phyloP scores from a whole-genome alignment of 345 rosid species.

The Eucalyptus curtisii region DNA sequence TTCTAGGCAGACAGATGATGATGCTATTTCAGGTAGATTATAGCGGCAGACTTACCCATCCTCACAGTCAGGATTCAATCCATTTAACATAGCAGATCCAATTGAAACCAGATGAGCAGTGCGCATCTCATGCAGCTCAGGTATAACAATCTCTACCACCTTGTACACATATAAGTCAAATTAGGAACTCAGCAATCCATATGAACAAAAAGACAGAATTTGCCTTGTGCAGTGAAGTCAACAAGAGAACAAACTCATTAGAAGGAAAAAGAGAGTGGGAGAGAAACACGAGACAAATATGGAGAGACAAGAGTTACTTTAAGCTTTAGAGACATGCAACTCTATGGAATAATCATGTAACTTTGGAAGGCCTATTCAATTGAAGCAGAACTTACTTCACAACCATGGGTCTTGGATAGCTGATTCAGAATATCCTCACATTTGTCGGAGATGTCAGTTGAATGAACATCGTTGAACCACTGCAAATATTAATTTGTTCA shows the following conservation, averaged over 20 bases:
- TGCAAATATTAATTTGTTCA: slow-evolving; percentile 6
- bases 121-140: slow-evolving; percentile 78
- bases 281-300: neutral
- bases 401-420: slow-evolving; percentile 52
- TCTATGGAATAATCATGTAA: neutral
- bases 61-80: slow-evolving; percentile 39
- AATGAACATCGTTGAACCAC: slow-evolving; percentile 88
- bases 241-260: neutral
- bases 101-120: slow-evolving; percentile 68
- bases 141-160: slow-evolving; percentile 74
- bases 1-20: neutral
- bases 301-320: neutral
- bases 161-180: slow-evolving; percentile 5
- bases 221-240: neutral
- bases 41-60: slow-evolving; percentile 47
- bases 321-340: neutral
- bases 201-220: neutral
- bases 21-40: neutral
- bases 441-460: slow-evolving; percentile 59
- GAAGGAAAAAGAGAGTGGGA: neutral
- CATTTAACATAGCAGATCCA: slow-evolving; percentile 34
- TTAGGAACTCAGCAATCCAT: neutral
- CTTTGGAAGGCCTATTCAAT: neutral
- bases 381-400: slow-evolving; percentile 39
- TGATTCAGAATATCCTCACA: slow-evolving; percentile 62